Base-by-base conservation (phyloP, 75 land plant genomes). In the Chamaecyparis obtusa region DNA sequence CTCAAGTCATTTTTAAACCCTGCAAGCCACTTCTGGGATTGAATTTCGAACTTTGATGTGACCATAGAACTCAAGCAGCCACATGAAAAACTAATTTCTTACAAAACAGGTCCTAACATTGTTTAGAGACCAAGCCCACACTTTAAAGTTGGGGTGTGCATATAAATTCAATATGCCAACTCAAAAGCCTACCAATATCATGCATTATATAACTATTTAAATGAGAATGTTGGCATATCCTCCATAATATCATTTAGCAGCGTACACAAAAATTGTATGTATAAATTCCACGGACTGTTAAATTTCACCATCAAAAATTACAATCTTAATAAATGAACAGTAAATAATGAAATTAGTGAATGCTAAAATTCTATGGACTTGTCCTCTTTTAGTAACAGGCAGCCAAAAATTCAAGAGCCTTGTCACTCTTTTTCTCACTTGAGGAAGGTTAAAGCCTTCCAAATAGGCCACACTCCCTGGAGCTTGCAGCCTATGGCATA, bases 321-420 rank as follows among this genome's bases (percentile, higher is more conserved):
- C 83, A 81, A 81, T 81, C 54, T 81, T 46, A n/a, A 81, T 46
- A 81, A 81, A 81, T 81, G 83, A 81, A 81, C 49, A 46, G 83
- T 81, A 3, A 44, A 44, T n/a, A 81, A 81, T 81, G 30, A 81
- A 81, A 81, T 81, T 81, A 81, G 83, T 81, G 83, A 81, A 81
- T 81, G 83, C 83, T 46, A 81, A 46, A 78, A 44, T n/a, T 81
- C 83, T 81, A n/a, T 10, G 32, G 32, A 44, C 69, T 41, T 46
- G 43, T 81, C 83, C 83, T 81, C 24, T 81, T 46, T 81, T 49
- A 9, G 83, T 81, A 81, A 81, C 83, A 81, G 83, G 49, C 83
- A 81, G n/a, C 83, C 48, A 44, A 81, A 81, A 81, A 44, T 81
- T 81, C 83, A 44, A 81, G 81, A 78, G 81, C 81, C 81, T 78